Conservation (phyloP, 305 asterid genomes). For the Fraxinus platypoda region DNA sequence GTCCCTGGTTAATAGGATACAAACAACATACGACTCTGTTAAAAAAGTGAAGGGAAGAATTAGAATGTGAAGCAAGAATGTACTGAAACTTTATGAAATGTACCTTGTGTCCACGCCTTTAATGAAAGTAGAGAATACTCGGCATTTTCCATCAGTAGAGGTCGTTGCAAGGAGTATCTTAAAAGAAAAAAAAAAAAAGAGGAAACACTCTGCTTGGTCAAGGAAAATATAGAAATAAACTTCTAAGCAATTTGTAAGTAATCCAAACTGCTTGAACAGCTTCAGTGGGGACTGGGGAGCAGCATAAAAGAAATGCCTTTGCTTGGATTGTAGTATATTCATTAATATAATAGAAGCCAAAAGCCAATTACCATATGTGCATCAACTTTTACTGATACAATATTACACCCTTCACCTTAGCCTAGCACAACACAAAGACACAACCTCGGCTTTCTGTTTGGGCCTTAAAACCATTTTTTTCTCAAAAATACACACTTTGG, state of each 20-base stretch:
- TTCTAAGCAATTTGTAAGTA: background rate
- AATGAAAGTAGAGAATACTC: constrained; percentile 96
- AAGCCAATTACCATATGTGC: background rate
- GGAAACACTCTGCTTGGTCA: constrained; percentile 3
- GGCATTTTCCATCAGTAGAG: constrained; percentile 97
- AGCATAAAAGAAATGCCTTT: background rate
- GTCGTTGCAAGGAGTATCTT: constrained; percentile 97
- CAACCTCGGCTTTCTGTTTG: background rate
- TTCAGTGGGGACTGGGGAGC: constrained; percentile 9
- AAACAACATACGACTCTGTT: constrained; percentile 20
- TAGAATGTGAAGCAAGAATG: constrained; percentile 15
- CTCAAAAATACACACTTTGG: background rate
- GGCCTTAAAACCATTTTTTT: background rate
- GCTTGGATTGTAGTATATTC: background rate
- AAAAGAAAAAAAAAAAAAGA: background rate
- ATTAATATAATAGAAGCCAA: constrained; percentile 4
- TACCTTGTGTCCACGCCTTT: constrained; percentile 95
- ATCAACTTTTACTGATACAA: constrained; percentile 1
- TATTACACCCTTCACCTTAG: background rate
- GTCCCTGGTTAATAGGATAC: constrained; percentile 52
- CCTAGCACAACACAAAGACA: background rate
- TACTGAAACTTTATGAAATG: constrained; percentile 25
- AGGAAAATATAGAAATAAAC: constrained; percentile 8
- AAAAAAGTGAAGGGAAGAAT: constrained; percentile 19
- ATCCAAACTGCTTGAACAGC: background rate